Conservation (phyloP, 768 basidiomycete species). For the Suillus fuscotomentosus region DNA sequence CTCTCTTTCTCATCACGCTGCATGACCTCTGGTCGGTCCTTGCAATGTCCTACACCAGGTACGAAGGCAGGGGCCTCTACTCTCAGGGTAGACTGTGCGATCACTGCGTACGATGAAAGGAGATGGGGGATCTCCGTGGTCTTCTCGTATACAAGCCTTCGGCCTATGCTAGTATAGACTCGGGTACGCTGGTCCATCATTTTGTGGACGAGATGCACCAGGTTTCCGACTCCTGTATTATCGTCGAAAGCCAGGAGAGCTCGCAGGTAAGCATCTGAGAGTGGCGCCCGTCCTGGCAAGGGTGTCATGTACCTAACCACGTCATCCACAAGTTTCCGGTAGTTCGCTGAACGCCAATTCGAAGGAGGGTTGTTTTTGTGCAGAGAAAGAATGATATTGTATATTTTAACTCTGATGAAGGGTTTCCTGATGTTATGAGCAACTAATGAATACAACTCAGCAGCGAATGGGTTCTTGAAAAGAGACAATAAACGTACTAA, state of each 20-base stretch:
- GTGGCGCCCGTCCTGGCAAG: background rate
- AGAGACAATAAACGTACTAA: slow-evolving; percentile 36
- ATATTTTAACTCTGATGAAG: slow-evolving; percentile 2
- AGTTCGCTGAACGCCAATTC: slow-evolving; percentile 5
- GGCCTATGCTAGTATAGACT: slow-evolving; percentile 10
- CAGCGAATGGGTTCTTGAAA: background rate
- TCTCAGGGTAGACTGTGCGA: slow-evolving; percentile 15
- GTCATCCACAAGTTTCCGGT: slow-evolving; percentile 10
- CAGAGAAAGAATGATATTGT: slow-evolving; percentile 10
- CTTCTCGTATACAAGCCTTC: slow-evolving; percentile 29
- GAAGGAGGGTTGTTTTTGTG: slow-evolving; percentile 6
- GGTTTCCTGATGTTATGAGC: slow-evolving; percentile 30
- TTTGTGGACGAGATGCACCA: slow-evolving; percentile 26
- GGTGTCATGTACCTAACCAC: slow-evolving; percentile 1
- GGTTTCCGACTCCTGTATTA: slow-evolving; percentile 13
- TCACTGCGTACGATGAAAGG: slow-evolving; percentile 17
- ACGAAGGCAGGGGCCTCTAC: slow-evolving; percentile 19
- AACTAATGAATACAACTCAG: slow-evolving; percentile 18
- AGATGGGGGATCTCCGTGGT: slow-evolving; percentile 30
- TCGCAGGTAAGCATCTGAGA: slow-evolving; percentile 12
- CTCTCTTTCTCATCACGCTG: too few relatives aligned
- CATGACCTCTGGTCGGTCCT: too few relatives aligned
- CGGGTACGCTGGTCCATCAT: background rate
- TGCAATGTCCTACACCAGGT: background rate
- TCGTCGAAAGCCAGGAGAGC: slow-evolving; percentile 16